phyloP scores from a whole-genome alignment of 495 filamentous ascomycete genomes.

The Neurospora sublineolata region DNA sequence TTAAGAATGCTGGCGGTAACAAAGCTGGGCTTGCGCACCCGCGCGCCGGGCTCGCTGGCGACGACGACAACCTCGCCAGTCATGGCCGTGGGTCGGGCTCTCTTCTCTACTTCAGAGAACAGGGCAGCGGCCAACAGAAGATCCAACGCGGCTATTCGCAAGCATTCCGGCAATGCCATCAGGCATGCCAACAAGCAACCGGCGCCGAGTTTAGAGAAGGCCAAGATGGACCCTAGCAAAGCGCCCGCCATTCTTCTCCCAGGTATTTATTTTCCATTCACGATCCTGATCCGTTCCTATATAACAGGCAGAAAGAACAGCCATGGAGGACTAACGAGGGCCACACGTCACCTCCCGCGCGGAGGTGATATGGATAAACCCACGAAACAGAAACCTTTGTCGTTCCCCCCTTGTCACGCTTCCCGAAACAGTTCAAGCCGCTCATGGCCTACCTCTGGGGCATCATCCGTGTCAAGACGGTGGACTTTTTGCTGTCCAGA shows the following conservation, averaged over 20 bases:
- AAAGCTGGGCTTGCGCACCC: slow-evolving; percentile 4
- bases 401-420: slow-evolving; percentile 11
- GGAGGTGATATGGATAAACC: neutral
- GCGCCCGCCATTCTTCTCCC: neutral
- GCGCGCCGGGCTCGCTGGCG: slow-evolving; percentile 1
- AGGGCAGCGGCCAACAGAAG: neutral
- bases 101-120: neutral
- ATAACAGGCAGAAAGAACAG: neutral
- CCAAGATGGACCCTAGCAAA: neutral
- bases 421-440: slow-evolving; percentile 5
- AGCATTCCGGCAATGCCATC: neutral
- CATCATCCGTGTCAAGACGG: slow-evolving; percentile 8
- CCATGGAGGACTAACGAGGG: neutral
- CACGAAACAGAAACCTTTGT: slow-evolving; percentile 16
- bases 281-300: neutral
- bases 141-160: neutral
- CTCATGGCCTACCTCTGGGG: slow-evolving; percentile 6
- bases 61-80: slow-evolving; percentile 1
- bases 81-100: neutral
- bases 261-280: neutral
- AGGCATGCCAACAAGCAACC: neutral
- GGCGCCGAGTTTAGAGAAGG: neutral
- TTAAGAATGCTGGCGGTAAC: neutral
- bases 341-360: neutral
- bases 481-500: neutral